These are phyloP conservation scores for Alternaria brassicicola DNA, from an alignment of 2,329 filamentous ascomycete species.

Conservation along the genomic window DNA sequence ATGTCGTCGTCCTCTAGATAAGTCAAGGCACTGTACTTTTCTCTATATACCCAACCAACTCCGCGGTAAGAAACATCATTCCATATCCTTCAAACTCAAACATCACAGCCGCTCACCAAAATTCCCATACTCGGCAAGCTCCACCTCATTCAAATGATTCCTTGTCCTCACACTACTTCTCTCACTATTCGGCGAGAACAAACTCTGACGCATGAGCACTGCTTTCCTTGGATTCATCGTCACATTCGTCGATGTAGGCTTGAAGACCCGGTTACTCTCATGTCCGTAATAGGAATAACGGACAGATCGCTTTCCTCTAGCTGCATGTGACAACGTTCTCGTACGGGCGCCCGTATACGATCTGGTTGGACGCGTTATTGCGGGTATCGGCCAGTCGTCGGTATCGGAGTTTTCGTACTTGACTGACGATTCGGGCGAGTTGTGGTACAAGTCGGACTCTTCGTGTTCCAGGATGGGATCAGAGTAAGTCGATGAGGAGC, in stretches of 20 bases:
- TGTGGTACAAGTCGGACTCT: conserved; percentile 23
- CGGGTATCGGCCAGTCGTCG: conserved; percentile 16
- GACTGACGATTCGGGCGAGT: conserved; percentile 28
- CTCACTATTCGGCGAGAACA: conserved; percentile 27
- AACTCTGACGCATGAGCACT: conserved; percentile 30
- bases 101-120: conserved; percentile 19
- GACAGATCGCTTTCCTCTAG: conserved; percentile 27
- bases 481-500: conserved; percentile 25
- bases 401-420: conserved; percentile 27
- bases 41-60: not conserved
- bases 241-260: conserved; percentile 6
- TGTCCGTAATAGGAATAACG: conserved; percentile 24
- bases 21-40: not conserved
- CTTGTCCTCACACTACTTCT: conserved; percentile 36
- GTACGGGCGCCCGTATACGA: conserved; percentile 11
- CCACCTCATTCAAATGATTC: conserved; percentile 40
- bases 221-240: conserved; percentile 27
- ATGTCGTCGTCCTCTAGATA: too few relatives aligned
- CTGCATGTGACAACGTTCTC: conserved; percentile 3
- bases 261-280: conserved; percentile 17
- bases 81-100: not conserved
- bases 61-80: not conserved
- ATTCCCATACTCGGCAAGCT: conserved; percentile 36
- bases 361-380: conserved; percentile 19
- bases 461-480: conserved; percentile 26